Evolutionary conservation across 345 rosid species (phyloP).

Genomic region (Lenwebbia sp.): DNA sequence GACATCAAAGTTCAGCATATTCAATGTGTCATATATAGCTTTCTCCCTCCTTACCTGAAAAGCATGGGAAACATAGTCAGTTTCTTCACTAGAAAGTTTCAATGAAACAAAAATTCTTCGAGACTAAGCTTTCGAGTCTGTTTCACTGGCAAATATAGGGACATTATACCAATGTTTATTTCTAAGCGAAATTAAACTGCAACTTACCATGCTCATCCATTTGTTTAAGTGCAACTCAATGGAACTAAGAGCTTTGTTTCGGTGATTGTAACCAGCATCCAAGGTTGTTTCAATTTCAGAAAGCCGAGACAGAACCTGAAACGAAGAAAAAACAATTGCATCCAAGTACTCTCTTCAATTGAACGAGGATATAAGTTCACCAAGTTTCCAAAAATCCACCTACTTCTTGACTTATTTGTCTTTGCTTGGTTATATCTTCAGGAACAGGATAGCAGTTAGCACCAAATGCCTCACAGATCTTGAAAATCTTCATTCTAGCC

Average conservation of each 20-base stretch:
- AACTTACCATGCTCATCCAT: slow-evolving; percentile 71
- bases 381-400: slow-evolving; percentile 5
- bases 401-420: slow-evolving; percentile 89
- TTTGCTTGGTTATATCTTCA: slow-evolving; percentile 74
- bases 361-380: background rate
- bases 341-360: background rate
- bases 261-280: slow-evolving; percentile 79
- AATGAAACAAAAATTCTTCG: background rate
- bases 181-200: background rate
- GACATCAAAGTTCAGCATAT: slow-evolving; percentile 95
- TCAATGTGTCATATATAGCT: slow-evolving; percentile 79
- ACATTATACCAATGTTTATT: background rate
- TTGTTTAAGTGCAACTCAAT: slow-evolving; percentile 56
- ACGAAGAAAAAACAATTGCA: slow-evolving; percentile 11
- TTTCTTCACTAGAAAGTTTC: background rate
- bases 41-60: slow-evolving; percentile 81
- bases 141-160: background rate
- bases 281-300: slow-evolving; percentile 91
- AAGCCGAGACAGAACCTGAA: slow-evolving; percentile 73
- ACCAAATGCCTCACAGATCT: slow-evolving; percentile 94
- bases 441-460: slow-evolving; percentile 96
- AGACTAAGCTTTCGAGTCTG: background rate
- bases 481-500: slow-evolving; percentile 74
- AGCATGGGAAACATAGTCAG: background rate
- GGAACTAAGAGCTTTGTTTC: slow-evolving; percentile 61